Conservation (phyloP, 768 basidiomycete species). For the Amanita molliuscula region DNA sequence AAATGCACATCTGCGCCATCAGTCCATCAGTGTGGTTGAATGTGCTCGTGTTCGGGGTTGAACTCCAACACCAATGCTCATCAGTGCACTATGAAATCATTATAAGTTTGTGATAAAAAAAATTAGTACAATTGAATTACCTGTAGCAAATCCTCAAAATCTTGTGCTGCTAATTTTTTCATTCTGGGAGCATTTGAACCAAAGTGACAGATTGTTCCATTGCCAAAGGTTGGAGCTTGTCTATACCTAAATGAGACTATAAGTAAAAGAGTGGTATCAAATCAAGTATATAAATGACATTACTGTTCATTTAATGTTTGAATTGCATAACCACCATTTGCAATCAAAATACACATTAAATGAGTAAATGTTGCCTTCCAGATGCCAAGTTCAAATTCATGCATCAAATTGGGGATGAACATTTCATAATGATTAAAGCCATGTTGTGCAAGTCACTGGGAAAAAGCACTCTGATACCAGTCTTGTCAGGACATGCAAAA, state of each 20-base stretch:
- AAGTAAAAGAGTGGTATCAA: neutral
- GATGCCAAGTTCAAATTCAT: constrained; percentile 29
- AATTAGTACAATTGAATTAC: neutral
- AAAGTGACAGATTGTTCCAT: constrained; percentile 24
- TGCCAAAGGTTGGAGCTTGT: constrained; percentile 17
- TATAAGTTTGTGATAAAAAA: too few species aligned
- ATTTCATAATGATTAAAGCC: constrained; percentile 19
- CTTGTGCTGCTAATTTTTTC: constrained; percentile 19
- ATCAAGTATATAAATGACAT: neutral
- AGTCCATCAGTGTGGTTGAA: too few species aligned
- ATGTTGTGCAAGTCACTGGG: constrained; percentile 5
- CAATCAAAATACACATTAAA: constrained; percentile 20
- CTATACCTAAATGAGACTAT: constrained; percentile 14
- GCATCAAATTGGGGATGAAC: constrained; percentile 25
- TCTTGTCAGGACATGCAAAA: neutral
- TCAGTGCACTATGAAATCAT: too few species aligned
- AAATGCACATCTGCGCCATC: too few species aligned
- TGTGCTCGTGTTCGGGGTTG: too few species aligned
- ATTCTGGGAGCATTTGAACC: constrained; percentile 21
- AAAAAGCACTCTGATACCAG: constrained; percentile 24
- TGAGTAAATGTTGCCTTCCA: constrained; percentile 28
- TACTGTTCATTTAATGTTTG: constrained; percentile 15
- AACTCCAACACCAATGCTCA: too few species aligned
- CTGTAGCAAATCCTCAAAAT: constrained; percentile 33
- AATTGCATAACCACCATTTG: constrained; percentile 11